Percentiles rank a stretch among this genome's conserved stretches.
phyloP scores from a whole-genome alignment of 768 basidiomycete species.

The Calocera cornea region DNA sequence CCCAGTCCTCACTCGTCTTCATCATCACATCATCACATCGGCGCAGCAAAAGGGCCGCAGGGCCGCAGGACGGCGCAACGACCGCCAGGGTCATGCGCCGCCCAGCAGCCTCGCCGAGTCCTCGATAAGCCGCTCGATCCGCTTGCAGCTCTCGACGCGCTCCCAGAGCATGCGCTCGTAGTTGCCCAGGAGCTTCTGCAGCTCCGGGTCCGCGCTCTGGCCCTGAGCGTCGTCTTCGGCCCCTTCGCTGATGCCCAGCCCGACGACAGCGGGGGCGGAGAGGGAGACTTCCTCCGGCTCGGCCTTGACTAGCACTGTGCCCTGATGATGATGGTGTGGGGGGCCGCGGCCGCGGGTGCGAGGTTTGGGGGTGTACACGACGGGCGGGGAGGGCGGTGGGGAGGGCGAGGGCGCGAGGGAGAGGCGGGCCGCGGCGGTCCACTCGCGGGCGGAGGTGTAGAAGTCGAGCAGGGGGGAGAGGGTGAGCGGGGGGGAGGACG shows the following conservation, averaged over 20 bases:
- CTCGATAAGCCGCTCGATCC: neutral
- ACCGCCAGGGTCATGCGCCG: neutral
- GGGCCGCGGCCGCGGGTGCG: neutral
- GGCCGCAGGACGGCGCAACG: too few relatives aligned
- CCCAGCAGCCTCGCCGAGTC: neutral
- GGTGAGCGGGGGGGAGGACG: neutral
- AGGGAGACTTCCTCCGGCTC: neutral
- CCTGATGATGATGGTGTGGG: too few relatives aligned
- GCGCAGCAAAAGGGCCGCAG: too few relatives aligned
- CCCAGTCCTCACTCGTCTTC: too few relatives aligned
- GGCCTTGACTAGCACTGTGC: neutral
- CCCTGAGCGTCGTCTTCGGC: too few relatives aligned
- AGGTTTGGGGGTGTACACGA: too few relatives aligned
- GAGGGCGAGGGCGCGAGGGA: neutral
- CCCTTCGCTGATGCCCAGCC: too few relatives aligned
- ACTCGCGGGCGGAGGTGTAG: neutral
- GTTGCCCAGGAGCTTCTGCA: neutral
- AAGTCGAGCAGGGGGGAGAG: neutral
- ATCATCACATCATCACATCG: too few relatives aligned
- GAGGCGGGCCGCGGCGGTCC: neutral
- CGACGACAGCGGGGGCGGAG: neutral
- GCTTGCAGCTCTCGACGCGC: neutral
- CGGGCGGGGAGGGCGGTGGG: neutral
- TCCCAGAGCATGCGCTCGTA: neutral
- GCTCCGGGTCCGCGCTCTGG: neutral